Base-by-base conservation (phyloP, 208 protist genomes). In the Acanthamoeba sp. region DNA sequence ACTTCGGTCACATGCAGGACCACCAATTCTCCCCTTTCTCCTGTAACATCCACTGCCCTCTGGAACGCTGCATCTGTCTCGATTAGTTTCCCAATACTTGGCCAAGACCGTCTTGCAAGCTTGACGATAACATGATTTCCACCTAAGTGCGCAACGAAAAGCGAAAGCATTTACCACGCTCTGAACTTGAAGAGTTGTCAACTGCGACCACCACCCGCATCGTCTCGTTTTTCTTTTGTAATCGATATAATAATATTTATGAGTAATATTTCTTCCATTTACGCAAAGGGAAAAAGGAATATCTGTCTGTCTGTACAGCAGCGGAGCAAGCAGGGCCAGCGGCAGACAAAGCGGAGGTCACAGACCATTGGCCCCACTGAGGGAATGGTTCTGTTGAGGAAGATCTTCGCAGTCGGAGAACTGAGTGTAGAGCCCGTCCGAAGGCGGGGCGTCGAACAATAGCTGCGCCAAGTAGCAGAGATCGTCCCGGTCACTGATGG, bases 1-100 rank as follows among this genome's bases (percentile, higher is more conserved):
- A 90, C 84, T 14, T 90, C 84, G 22, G 20, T 66, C 84, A 90
- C 84, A 27, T 90, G 84, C 34, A 90, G n/a, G 3, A 90, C 42
- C 50, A 71, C 52, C 50, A 90, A 10, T n/a, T 34, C 40, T 34
- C 84, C 84, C 6, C 59, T n/a, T 9, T 4, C 27, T 2, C 22
- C 34, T 34, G 66, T 22, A 14, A 90, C 42, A 22, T 38, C 36
- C 84, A 59, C 20, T 18, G 84, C 84, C 34, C 36, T 22, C 50
- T 38, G 9, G 36, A 90, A 90, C 5, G 84, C 84, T 90, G 84
- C 29, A 48, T 2, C 45, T n/a, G n/a, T n/a, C n/a, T n/a, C n/a
- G n/a, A n/a, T n/a, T n/a, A n/a, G n/a, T n/a, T n/a, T n/a, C n/a
- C n/a, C n/a, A n/a, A n/a, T n/a, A n/a, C n/a, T n/a, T n/a, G n/a